Evolutionary conservation across 768 basidiomycete genomes (phyloP).

Genomic region (Mycena chlorophos): DNA sequence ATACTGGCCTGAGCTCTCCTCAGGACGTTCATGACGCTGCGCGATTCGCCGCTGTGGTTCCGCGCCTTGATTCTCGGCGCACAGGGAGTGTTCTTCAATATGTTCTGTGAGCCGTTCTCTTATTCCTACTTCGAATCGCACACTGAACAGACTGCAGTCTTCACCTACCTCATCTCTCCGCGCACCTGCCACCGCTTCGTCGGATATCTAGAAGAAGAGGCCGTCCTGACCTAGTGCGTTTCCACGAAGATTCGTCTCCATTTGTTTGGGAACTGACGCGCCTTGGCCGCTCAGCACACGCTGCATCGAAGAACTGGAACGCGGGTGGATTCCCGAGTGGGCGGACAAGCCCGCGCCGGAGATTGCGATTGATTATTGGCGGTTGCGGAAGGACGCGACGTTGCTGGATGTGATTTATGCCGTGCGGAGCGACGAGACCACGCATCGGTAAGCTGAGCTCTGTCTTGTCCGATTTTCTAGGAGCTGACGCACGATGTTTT

Average conservation of each 20-base stretch:
- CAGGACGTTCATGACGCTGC: constrained; percentile 94
- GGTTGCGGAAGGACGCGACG: constrained; percentile 68
- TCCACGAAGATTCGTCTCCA: constrained; percentile 1
- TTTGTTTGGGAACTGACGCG: constrained; percentile 4
- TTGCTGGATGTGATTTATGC: constrained; percentile 89
- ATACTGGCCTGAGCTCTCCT: constrained; percentile 20
- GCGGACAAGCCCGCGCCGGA: constrained; percentile 71
- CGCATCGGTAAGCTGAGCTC: constrained; percentile 95
- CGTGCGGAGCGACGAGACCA: constrained; percentile 90
- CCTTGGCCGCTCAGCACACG: constrained; percentile 64
- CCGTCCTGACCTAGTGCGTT: constrained; percentile 84
- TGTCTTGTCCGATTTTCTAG: constrained; percentile 45
- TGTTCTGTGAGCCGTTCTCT: constrained; percentile 66
- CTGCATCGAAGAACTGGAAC: constrained; percentile 81
- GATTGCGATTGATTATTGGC: constrained; percentile 97
- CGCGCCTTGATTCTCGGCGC: constrained; percentile 82
- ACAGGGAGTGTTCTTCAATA: constrained; percentile 89
- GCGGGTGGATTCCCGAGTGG: constrained; percentile 82
- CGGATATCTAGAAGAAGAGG: constrained; percentile 91
- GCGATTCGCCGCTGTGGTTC: constrained; percentile 77
- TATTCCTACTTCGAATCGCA: constrained; percentile 13
- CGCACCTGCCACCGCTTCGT: constrained; percentile 87
- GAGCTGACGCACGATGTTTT: neutral
- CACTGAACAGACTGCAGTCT: constrained; percentile 44
- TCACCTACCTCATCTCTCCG: constrained; percentile 77